Evolutionary conservation across 805 yeast species (phyloP), one percentile per base, ranked within the genome.

Genomic region (Candida krabiensis): DNA sequence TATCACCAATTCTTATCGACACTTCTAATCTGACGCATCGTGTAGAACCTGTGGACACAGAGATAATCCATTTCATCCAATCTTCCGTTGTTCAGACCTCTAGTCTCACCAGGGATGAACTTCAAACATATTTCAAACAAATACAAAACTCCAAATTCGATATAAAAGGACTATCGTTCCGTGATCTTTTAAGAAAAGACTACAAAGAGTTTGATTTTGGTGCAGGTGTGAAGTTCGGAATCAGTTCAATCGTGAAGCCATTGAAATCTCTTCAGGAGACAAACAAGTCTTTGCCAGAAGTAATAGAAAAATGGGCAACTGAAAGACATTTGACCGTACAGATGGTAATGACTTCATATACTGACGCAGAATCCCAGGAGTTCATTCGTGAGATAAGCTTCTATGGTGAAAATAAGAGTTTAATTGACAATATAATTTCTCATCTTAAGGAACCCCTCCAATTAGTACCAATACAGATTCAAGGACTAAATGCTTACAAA

Each of bases 151-250:
- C 80, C 14, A 90, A 88, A 56, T 71, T 72, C 40, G 77, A 86
- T 52, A 65, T 90, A 25, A 56, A 60, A 3, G 89, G 87, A 0
- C 67, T 93, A 25, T 52, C 75, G 1, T 59, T 79, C 4, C 50
- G 50, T 4, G 95, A 88, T 35, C 60, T 93, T 5, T 64, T 93
- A 27, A 67, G 81, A 30, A 90, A 89, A 59, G 99, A 91, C 57
- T 91, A 86, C 62, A 91, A 91, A 56, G 79, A 78, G 52, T 89
- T 83, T 65, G 60, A 55, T 4, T 69, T 70, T 4, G 53, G 53
- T 2, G 50, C 49, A 1, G 39, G 60, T 3, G n/a, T 35, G 19
- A 60, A 46, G 4, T 68, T 88, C 9, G 98, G 98, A 0, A 83
- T 91, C 52, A 76, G 90, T 32, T 83, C 96, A 0, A 63, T 83